Base-by-base conservation (phyloP, 345 rosid genomes). In the Lepidium didymum region DNA sequence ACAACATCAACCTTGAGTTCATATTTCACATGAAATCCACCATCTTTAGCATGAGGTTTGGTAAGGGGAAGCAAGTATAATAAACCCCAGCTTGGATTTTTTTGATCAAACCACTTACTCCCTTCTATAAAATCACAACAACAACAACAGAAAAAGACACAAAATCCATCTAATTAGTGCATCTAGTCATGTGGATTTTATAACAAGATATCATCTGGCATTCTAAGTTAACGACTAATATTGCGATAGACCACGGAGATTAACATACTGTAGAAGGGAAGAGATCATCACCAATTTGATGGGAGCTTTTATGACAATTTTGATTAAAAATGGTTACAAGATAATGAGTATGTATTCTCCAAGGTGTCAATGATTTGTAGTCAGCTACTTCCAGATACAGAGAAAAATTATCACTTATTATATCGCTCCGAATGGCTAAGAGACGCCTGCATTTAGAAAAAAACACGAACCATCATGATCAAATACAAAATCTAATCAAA, bases 1-100 rank as follows among this genome's bases (percentile, higher is more conserved):
- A 83, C 90, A 60, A 84, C 88, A 79, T 84, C 91, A 56, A 90
- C 63, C 6, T 84, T 56, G 58, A 85, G 79, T 7, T 81, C 76
- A 62, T 85, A 88, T 64, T 86, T 83, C 43, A 77, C 81, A 73
- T 85, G 72, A 78, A 74, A 52, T 7, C 68, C 62, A 13, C 55
- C 47, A 27, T 42, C 61, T 19, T 52, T 52, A 36, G 25, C 55
- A 52, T 42, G 31, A 6, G 61, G 40, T 14, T 60, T 18, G 16
- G 16, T 50, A 13, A 18, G 43, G 23, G 51, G 59, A n/a, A 69
- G 4, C 68, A 62, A 42, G 2, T 33, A 8, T 18, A 16, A 16
- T 23, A 45, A 47, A 43, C 62, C 68, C 54, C 54, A 42, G 3
- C 59, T n/a, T 3, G 14, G n/a, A 41, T 1, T 1, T n/a, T 41